A percentile compares a stretch with the other conserved stretches of the same genome.
These are phyloP conservation scores for Rhodotorula kratochvilovae DNA, from an alignment of 768 basidiomycete species.

Conservation along the genomic window DNA sequence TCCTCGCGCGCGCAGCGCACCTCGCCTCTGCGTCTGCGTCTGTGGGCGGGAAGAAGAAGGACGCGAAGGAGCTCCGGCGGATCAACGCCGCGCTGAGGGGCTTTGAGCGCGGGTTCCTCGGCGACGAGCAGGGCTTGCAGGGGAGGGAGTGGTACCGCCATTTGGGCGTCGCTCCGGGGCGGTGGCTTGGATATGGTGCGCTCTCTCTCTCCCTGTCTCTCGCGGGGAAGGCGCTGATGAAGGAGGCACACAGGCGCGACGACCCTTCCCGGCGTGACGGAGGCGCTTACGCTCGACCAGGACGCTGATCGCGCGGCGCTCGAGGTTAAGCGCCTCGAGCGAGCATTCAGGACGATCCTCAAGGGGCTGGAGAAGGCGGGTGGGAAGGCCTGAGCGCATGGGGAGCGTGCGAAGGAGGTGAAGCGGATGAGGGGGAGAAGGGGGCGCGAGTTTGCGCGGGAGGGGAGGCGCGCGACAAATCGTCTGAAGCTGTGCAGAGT, in stretches of 20 bases:
- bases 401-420: not conserved
- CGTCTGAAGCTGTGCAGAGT: not conserved
- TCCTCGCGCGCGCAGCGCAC: not conserved
- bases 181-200: slow-evolving; percentile 52
- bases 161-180: slow-evolving; percentile 75
- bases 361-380: not conserved
- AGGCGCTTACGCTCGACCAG: slow-evolving; percentile 67
- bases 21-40: no score
- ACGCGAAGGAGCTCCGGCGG: slow-evolving; percentile 34
- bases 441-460: not conserved
- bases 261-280: slow-evolving; percentile 71
- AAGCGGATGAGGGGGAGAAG: not conserved
- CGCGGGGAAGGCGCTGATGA: not conserved
- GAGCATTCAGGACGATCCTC: not conserved
- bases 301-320: slow-evolving; percentile 59
- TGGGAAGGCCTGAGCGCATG: not conserved
- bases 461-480: no score
- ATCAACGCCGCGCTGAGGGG: not conserved
- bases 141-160: slow-evolving; percentile 79
- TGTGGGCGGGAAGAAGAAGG: no score
- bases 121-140: slow-evolving; percentile 69
- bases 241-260: slow-evolving; percentile 58
- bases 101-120: slow-evolving; percentile 59
- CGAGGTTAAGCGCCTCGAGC: slow-evolving; percentile 51
- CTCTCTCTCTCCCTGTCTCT: slow-evolving; percentile 38